Conservation (phyloP, 2,329 filamentous ascomycete genomes). For the Pyrenophora graminea region DNA sequence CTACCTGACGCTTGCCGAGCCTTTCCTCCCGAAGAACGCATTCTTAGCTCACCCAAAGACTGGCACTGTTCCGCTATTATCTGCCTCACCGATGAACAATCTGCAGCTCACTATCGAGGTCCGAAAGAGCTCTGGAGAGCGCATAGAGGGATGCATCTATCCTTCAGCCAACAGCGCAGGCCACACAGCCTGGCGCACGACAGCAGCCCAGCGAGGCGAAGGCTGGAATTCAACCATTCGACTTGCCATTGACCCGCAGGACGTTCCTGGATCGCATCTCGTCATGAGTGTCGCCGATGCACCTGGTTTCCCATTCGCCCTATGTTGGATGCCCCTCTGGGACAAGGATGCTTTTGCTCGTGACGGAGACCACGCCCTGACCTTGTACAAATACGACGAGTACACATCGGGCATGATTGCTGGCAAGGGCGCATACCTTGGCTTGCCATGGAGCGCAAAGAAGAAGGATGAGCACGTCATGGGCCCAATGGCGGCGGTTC, state of each 20-base stretch:
- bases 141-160: conserved; percentile 86
- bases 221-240: conserved; percentile 88
- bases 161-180: conserved; percentile 79
- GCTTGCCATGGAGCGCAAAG: conserved; percentile 78
- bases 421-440: conserved; percentile 85
- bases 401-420: conserved; percentile 73
- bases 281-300: conserved; percentile 88
- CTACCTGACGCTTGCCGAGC: conserved; percentile 82
- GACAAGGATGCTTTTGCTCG: conserved; percentile 85
- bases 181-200: conserved; percentile 85
- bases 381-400: conserved; percentile 92
- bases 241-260: conserved; percentile 74
- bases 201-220: conserved; percentile 76
- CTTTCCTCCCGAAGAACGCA: conserved; percentile 71
- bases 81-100: conserved; percentile 69
- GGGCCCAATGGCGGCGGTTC: conserved; percentile 78
- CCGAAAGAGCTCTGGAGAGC: conserved; percentile 74
- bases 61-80: conserved; percentile 75
- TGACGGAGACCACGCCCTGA: conserved; percentile 78
- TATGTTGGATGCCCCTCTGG: conserved; percentile 94
- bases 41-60: conserved; percentile 72
- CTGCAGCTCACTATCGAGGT: conserved; percentile 90
- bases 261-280: conserved; percentile 82
- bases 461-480: conserved; percentile 74
- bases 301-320: conserved; percentile 84